Percentiles rank a stretch among this genome's conserved stretches.
Conservation (phyloP, 495 filamentous ascomycete species). For the Corynascus novoguineensis region DNA sequence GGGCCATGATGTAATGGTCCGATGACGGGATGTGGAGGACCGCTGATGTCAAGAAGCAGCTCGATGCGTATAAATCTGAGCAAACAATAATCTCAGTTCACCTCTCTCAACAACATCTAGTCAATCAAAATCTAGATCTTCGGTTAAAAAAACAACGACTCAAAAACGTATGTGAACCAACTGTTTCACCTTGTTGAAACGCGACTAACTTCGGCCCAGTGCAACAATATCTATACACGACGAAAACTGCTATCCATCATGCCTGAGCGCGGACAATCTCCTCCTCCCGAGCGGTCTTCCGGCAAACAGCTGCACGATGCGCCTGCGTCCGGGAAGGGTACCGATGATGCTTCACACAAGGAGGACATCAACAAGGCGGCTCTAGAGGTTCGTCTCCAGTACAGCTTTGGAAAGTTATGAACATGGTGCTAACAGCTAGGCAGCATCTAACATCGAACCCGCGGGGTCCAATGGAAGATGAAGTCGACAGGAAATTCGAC, state of each 20-base stretch:
- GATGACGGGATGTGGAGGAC: constrained; percentile 5
- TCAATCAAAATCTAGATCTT: background rate
- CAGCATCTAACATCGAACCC: constrained; percentile 62
- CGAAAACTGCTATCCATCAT: too few species aligned
- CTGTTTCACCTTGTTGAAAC: background rate
- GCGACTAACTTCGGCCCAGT: too few species aligned
- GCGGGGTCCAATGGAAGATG: constrained; percentile 59
- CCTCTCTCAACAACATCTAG: background rate
- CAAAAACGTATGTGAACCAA: background rate
- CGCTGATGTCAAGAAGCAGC: constrained; percentile 5
- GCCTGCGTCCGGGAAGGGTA: constrained; percentile 53
- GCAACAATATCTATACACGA: too few species aligned
- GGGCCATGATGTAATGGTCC: constrained; percentile 25
- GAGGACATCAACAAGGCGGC: constrained; percentile 44
- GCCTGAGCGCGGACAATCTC: constrained; percentile 64
- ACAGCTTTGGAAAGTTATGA: background rate
- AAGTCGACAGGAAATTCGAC: constrained; percentile 58
- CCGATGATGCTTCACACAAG: constrained; percentile 42
- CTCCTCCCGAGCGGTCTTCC: constrained; percentile 63
- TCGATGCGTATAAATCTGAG: background rate
- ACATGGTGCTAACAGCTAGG: constrained; percentile 10
- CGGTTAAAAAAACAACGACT: background rate
- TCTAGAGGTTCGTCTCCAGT: constrained; percentile 33
- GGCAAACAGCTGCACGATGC: constrained; percentile 56
- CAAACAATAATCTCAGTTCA: background rate